Evolutionary conservation across 768 basidiomycete genomes (phyloP).

Genomic region (Galerina sulciceps): DNA sequence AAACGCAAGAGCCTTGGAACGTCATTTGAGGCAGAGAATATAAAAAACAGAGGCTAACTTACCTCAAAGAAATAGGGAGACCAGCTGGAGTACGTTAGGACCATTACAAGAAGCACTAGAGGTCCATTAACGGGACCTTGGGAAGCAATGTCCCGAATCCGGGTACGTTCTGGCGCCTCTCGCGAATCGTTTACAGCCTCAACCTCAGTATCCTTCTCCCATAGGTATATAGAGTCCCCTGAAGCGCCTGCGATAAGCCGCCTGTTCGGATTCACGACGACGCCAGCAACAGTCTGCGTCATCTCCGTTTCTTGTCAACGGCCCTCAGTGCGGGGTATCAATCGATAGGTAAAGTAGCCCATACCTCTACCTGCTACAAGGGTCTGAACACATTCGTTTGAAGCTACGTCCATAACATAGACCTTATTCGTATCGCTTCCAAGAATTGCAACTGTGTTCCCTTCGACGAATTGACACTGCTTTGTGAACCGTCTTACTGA

Average conservation of each 20-base stretch:
- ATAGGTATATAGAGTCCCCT: neutral
- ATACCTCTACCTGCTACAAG: neutral
- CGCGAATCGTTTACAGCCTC: too few relatives aligned
- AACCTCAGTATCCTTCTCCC: neutral
- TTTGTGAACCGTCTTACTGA: neutral
- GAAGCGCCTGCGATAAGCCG: neutral
- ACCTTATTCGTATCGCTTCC: conserved; percentile 5
- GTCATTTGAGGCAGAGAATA: too few relatives aligned
- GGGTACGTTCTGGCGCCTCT: too few relatives aligned
- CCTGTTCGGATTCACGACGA: neutral
- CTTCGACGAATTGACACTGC: conserved; percentile 7
- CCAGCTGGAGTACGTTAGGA: too few relatives aligned
- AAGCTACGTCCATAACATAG: neutral
- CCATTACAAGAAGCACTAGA: too few relatives aligned
- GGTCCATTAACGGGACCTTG: too few relatives aligned
- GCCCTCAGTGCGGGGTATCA: neutral
- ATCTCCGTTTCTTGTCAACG: neutral
- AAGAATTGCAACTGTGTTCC: neutral
- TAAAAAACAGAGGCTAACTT: too few relatives aligned
- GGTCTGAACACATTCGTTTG: neutral
- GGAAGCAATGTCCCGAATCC: too few relatives aligned
- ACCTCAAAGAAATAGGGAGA: too few relatives aligned
- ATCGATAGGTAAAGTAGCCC: neutral
- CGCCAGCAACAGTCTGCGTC: conserved; percentile 1
- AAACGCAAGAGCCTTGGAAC: too few relatives aligned